Evolutionary conservation across 139 green algal species (phyloP).

Genomic region (Gonium pectorale): DNA sequence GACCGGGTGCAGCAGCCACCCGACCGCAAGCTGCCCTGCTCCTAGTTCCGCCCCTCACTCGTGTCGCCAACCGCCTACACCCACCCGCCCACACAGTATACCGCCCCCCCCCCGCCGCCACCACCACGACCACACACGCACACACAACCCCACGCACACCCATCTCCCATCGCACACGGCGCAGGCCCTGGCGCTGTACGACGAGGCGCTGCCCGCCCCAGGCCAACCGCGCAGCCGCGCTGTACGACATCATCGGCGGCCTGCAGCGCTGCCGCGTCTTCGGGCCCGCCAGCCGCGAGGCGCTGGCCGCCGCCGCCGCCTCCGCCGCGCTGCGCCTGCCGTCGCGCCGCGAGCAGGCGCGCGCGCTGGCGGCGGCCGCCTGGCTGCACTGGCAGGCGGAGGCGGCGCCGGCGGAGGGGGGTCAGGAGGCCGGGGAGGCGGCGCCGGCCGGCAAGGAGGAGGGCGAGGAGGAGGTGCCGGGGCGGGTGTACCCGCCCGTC

Average conservation of each 20-base stretch:
- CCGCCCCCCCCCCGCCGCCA: no score
- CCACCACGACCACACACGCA: no score
- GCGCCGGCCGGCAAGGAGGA: neutral
- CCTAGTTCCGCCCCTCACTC: no score
- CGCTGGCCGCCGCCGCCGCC: constrained; percentile 59
- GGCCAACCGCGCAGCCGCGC: constrained; percentile 52
- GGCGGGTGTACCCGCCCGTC: constrained; percentile 52
- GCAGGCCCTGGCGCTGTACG: constrained; percentile 93
- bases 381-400: constrained; percentile 89
- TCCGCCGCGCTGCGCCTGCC: constrained; percentile 78
- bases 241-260: constrained; percentile 89
- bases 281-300: constrained; percentile 77
- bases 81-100: no score
- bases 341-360: constrained; percentile 91
- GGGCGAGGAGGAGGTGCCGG: neutral
- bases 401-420: neutral
- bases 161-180: no score
- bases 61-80: no score
- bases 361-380: constrained; percentile 79
- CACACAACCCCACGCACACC: no score
- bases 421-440: neutral
- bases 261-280: constrained; percentile 88
- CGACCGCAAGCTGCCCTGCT: no score
- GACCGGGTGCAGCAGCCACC: no score
- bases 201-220: constrained; percentile 90